A percentile compares a stretch with the other conserved stretches of the same genome.
Conservation (phyloP, 345 rosid genomes). For the Moricandia arvensis region DNA sequence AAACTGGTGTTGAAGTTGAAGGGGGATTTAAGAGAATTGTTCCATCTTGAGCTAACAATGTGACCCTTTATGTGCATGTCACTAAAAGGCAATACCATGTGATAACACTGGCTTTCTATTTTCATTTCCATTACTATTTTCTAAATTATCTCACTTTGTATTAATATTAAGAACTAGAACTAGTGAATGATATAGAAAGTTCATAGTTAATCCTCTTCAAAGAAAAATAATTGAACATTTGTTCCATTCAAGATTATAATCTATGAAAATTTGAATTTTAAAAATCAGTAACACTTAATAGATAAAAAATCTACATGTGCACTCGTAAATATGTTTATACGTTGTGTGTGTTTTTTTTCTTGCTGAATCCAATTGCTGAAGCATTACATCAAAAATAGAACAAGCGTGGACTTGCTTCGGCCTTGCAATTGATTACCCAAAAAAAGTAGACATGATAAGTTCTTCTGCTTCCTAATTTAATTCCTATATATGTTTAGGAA, state of each 20-base stretch:
- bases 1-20: constrained; percentile 55
- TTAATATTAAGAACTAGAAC: background rate
- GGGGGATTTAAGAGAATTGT: constrained; percentile 63
- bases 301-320: background rate
- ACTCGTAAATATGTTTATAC: background rate
- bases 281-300: background rate
- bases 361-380: background rate
- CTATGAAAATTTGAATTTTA: background rate
- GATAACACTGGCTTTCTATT: constrained; percentile 40
- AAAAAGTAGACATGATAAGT: constrained; percentile 25
- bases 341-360: background rate
- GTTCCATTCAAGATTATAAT: background rate
- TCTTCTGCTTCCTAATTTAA: constrained; percentile 25
- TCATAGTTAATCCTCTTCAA: constrained; percentile 1
- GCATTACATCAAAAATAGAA: background rate
- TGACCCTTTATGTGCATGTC: constrained; percentile 69
- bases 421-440: background rate
- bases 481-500: constrained; percentile 36
- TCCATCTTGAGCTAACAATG: constrained; percentile 39
- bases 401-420: constrained; percentile 2
- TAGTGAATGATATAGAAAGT: background rate
- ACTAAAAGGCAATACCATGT: constrained; percentile 60
- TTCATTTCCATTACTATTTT: background rate
- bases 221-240: background rate
- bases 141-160: background rate